phyloP scores from a whole-genome alignment of 1,284 basidiomycete species.

The Moniliophthora roreri region DNA sequence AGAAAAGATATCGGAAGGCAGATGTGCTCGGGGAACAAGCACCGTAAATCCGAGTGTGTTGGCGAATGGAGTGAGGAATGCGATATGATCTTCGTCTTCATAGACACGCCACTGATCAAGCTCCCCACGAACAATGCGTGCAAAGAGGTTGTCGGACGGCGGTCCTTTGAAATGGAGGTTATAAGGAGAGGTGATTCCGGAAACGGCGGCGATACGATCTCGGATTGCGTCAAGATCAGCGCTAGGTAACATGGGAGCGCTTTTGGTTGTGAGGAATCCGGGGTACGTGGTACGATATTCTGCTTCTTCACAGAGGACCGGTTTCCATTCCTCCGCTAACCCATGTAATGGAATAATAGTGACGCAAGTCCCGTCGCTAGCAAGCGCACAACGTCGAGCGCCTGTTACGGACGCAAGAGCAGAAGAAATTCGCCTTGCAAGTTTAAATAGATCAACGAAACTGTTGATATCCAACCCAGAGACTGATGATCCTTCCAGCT shows the following conservation, averaged over 20 bases:
- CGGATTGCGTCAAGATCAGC: slow-evolving; percentile 1
- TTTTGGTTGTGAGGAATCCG: slow-evolving; percentile 3
- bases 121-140: slow-evolving; percentile 5
- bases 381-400: background rate
- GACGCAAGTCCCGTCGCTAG: background rate
- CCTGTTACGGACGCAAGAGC: background rate
- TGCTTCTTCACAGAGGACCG: background rate
- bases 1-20: slow-evolving; percentile 1
- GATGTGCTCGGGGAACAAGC: slow-evolving; percentile 1
- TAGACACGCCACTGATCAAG: slow-evolving; percentile 5
- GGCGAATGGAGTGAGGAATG: slow-evolving; percentile 2
- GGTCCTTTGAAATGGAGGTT: background rate
- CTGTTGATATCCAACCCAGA: too few species aligned
- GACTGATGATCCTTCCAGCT: too few species aligned
- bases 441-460: background rate
- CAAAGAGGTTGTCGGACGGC: slow-evolving; percentile 4
- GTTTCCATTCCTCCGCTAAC: slow-evolving; percentile 3
- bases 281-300: slow-evolving; percentile 2
- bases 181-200: background rate
- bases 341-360: slow-evolving; percentile 1
- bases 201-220: background rate
- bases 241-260: background rate
- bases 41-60: slow-evolving; percentile 6
- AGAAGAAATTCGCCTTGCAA: background rate
- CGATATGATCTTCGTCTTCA: slow-evolving; percentile 3